phyloP scores from a whole-genome alignment of 768 basidiomycete genomes.

The Rubroboletus satanas region DNA sequence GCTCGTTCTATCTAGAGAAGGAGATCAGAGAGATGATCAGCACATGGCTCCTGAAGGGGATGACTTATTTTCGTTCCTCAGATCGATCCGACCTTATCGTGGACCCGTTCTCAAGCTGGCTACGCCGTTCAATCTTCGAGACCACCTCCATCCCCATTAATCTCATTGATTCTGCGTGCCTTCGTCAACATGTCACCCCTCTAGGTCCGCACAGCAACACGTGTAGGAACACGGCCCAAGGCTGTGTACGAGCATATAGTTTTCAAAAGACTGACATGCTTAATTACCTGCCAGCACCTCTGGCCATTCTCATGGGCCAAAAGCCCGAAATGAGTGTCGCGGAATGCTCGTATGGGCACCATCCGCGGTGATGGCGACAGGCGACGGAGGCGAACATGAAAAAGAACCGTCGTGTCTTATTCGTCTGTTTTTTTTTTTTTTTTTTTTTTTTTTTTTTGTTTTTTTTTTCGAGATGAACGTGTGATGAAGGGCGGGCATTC shows the following conservation, averaged over 20 bases:
- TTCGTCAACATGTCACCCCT: conserved; percentile 2
- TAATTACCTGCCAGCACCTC: not conserved
- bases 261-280: not conserved
- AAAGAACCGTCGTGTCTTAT: too few relatives aligned
- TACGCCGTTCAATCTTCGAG: conserved; percentile 17
- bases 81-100: conserved; percentile 25
- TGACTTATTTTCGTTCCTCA: conserved; percentile 2
- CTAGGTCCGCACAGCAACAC: conserved; percentile 7
- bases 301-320: not conserved
- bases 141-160: conserved; percentile 5
- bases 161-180: not conserved
- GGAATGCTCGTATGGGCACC: conserved; percentile 16
- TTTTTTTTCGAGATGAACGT: conserved; percentile 11
- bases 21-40: conserved; percentile 10
- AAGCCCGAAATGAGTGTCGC: conserved; percentile 20
- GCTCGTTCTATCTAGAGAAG: conserved; percentile 3
- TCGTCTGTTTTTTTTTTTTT: not conserved
- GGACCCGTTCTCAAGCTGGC: conserved; percentile 3
- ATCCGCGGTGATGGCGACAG: conserved; percentile 14
- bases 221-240: not conserved
- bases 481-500: conserved; percentile 4
- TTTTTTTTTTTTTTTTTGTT: not conserved
- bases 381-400: conserved; percentile 9
- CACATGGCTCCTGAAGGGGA: conserved; percentile 7
- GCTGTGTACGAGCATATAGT: conserved; percentile 6